Conservation (phyloP, 108 stramenopile species). For the Mayamaea pseudoterrestris region DNA sequence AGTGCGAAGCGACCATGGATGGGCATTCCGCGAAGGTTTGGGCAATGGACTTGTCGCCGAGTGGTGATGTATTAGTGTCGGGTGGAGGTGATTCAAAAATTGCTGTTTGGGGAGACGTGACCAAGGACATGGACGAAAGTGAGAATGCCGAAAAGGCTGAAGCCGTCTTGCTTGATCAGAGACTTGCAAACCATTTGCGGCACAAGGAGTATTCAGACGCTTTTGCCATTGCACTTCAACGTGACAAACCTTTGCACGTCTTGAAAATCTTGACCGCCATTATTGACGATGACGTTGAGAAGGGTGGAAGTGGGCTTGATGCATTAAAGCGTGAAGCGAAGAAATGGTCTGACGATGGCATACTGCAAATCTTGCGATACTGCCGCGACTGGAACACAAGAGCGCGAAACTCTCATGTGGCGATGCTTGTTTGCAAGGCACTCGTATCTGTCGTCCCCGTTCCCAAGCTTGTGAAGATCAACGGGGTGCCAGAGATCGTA, state of each 20-base stretch:
- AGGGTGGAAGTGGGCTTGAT: slow-evolving; percentile 22
- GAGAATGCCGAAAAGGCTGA: slow-evolving; percentile 52
- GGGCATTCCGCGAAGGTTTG: slow-evolving; percentile 88
- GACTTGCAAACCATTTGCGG: slow-evolving; percentile 76
- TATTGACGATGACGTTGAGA: slow-evolving; percentile 46
- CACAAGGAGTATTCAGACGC: slow-evolving; percentile 81
- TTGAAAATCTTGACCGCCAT: slow-evolving; percentile 62
- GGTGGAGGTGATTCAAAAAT: slow-evolving; percentile 90
- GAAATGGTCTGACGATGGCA: slow-evolving; percentile 49
- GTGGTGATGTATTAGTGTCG: slow-evolving; percentile 58
- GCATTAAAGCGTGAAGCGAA: slow-evolving; percentile 51
- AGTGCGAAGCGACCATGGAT: slow-evolving; percentile 90
- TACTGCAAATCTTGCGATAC: slow-evolving; percentile 66
- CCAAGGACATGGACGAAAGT: slow-evolving; percentile 63
- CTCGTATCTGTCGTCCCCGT: slow-evolving; percentile 57
- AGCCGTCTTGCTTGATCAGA: slow-evolving; percentile 71
- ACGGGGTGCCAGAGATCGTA: slow-evolving; percentile 63
- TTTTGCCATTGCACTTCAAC: slow-evolving; percentile 63
- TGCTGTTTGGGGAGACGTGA: slow-evolving; percentile 88
- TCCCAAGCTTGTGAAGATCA: slow-evolving; percentile 34
- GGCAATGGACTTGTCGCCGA: slow-evolving; percentile 73
- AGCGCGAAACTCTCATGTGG: slow-evolving; percentile 66
- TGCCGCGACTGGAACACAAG: slow-evolving; percentile 86
- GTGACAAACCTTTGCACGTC: slow-evolving; percentile 75
- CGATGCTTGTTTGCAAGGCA: slow-evolving; percentile 58